Conservation (phyloP, 2,329 filamentous ascomycete genomes). For the Ambrosiella beaveri region DNA sequence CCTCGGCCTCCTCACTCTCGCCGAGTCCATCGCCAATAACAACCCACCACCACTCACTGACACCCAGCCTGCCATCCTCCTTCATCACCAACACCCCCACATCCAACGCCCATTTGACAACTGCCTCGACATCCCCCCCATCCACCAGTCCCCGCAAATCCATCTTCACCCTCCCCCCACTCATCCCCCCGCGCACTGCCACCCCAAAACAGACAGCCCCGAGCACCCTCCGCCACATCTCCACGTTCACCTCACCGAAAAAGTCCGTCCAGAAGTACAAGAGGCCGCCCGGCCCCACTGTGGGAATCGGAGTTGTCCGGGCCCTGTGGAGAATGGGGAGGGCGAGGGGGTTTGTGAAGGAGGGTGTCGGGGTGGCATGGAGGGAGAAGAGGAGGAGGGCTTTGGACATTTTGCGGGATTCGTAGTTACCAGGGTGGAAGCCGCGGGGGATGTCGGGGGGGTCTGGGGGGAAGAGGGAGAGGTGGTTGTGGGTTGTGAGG, state of each 20-base stretch:
- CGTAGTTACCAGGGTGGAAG: constrained; percentile 54
- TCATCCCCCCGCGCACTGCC: constrained; percentile 43
- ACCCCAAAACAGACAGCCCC: constrained; percentile 44
- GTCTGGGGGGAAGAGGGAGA: constrained; percentile 35
- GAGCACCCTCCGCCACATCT: constrained; percentile 47
- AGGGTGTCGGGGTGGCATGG: constrained; percentile 25
- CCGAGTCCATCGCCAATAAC: constrained; percentile 22
- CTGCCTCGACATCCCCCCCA: constrained; percentile 41
- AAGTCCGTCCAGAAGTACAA: constrained; percentile 61
- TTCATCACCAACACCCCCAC: constrained; percentile 29
- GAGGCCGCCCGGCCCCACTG: constrained; percentile 26
- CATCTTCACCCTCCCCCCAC: constrained; percentile 32
- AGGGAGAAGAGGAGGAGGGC: constrained; percentile 47
- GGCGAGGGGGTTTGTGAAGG: constrained; percentile 39
- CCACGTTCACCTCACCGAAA: constrained; percentile 38
- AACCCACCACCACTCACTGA: constrained; percentile 53
- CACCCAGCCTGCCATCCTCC: constrained; percentile 19
- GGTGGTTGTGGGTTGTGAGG: constrained; percentile 39
- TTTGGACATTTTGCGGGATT: constrained; percentile 50
- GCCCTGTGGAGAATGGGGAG: constrained; percentile 26
- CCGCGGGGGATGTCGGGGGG: constrained; percentile 50
- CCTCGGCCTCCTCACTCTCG: neutral
- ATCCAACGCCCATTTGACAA: constrained; percentile 40
- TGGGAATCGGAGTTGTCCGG: constrained; percentile 24
- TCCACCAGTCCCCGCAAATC: constrained; percentile 42